Evolutionary conservation across 2,329 filamentous ascomycete genomes (phyloP).

Genomic region (Exophiala lecanii-corni): DNA sequence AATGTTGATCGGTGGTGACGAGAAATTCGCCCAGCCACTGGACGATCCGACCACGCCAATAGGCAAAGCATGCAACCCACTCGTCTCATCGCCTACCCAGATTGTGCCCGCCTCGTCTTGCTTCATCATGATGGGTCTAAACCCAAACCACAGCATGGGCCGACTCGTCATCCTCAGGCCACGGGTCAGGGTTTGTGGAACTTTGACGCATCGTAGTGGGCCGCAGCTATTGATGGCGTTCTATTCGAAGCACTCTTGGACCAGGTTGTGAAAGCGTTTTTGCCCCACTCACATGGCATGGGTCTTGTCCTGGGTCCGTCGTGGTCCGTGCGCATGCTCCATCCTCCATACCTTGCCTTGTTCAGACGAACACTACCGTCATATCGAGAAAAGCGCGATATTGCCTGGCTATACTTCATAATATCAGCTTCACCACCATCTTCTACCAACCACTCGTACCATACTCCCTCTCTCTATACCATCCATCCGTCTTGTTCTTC

Average conservation of each 20-base stretch:
- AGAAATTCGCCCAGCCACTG: constrained; percentile 28
- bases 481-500: constrained; percentile 11
- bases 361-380: constrained; percentile 16
- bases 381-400: constrained; percentile 22
- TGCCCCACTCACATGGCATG: constrained; percentile 24
- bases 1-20: constrained; percentile 27
- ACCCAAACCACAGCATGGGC: constrained; percentile 22
- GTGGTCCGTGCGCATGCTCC: constrained; percentile 21
- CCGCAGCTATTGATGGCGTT: constrained; percentile 15
- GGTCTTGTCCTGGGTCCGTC: constrained; percentile 17
- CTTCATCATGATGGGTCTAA: constrained; percentile 17
- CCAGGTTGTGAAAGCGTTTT: constrained; percentile 21
- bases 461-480: constrained; percentile 7
- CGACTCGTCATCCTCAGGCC: constrained; percentile 26
- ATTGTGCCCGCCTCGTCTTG: constrained; percentile 24
- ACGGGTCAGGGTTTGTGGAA: constrained; percentile 23
- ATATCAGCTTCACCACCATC: constrained; percentile 18
- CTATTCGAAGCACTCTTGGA: constrained; percentile 24
- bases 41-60: constrained; percentile 21
- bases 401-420: constrained; percentile 21
- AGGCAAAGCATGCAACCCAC: constrained; percentile 23
- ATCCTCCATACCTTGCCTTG: constrained; percentile 18
- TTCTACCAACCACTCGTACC: constrained; percentile 13
- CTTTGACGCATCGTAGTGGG: constrained; percentile 24
- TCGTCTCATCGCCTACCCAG: constrained; percentile 13